phyloP scores from a whole-genome alignment of 495 filamentous ascomycete genomes.

The Aspergillus bertholletiae region DNA sequence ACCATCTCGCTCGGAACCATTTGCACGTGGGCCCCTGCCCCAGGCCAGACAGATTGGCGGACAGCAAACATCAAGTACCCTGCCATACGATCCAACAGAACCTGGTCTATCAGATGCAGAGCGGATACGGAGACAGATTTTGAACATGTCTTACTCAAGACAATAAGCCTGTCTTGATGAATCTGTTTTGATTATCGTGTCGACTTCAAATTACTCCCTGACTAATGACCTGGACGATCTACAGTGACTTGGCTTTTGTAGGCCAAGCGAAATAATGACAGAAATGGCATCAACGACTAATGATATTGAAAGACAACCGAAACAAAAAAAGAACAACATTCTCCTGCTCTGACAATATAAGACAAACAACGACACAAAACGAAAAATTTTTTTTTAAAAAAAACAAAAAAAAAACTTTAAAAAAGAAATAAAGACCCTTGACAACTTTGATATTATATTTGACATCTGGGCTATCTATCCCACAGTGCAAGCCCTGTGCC shows the following conservation, averaged over 20 bases:
- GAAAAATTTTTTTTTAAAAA: constrained; percentile 1
- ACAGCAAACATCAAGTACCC: constrained; percentile 8
- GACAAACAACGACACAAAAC: constrained; percentile 3
- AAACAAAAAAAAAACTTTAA: neutral
- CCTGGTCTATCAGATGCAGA: constrained; percentile 45
- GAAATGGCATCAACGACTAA: constrained; percentile 41
- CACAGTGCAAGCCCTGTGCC: neutral
- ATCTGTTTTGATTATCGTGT: constrained; percentile 8
- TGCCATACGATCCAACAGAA: constrained; percentile 37
- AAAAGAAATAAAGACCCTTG: neutral
- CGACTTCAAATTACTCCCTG: constrained; percentile 9
- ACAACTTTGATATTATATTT: neutral
- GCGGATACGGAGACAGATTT: constrained; percentile 43
- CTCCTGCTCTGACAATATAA: neutral
- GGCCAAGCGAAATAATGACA: constrained; percentile 29
- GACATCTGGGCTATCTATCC: neutral
- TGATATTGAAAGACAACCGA: constrained; percentile 18
- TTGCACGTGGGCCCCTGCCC: constrained; percentile 26
- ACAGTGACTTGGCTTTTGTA: constrained; percentile 12
- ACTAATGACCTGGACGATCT: constrained; percentile 34
- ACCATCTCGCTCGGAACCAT: constrained; percentile 43
- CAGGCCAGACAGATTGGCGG: constrained; percentile 7
- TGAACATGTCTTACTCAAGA: constrained; percentile 38
- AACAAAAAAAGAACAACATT: constrained; percentile 3
- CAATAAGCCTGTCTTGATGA: constrained; percentile 15